Evolutionary conservation across 2,329 filamentous ascomycete species (phyloP), one percentile per base, ranked within the genome.

Genomic region (Clonostachys rosea): DNA sequence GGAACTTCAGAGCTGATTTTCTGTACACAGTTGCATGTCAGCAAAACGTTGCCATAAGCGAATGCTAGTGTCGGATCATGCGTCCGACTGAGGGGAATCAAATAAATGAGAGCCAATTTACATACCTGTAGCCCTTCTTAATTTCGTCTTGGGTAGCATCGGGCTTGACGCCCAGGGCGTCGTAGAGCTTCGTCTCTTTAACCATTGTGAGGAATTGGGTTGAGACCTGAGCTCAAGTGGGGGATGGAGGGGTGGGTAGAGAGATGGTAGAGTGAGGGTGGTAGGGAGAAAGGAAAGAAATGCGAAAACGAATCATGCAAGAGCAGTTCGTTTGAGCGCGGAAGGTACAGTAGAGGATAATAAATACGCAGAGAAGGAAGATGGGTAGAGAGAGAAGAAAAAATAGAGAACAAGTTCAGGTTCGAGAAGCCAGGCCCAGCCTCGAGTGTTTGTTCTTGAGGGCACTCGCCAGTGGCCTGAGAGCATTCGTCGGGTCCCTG

Each of bases 111-210:
- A 35, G 14, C 30, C 40, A 40, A 39, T 20, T 24, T 39, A 62
- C 80, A 68, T 84, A 89, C 85, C 88, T 81, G 68, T 96, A 96
- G 49, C 84, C 94, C 67, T 97, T 99, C 68, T 96, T 97, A 66
- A 99, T 95, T 55, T 97, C 92, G 63, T 96, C 92, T 69, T 95
- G 89, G 20, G 83, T 79, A 20, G 91, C 90, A 50, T 84, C 81
- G 36, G 92, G 81, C 66, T 89, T 86, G 69, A 96, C 75, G 64
- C 78, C 76, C 59, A 99, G 78, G 53, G 83, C 79, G 68, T 97
- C 90, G 76, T 99, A 99, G 53, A 97, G 85, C 71, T 95, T 96
- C 46, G 88, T 94, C 75, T 97, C 92, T 60, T 89, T 87, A 57
- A 95, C 90, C 92, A 97, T 96, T 56, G 13, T 17, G 14, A 34